A percentile compares a stretch with the other conserved stretches of the same genome.
phyloP scores from a whole-genome alignment of 768 basidiomycete species.

The Trametes coccinea region DNA sequence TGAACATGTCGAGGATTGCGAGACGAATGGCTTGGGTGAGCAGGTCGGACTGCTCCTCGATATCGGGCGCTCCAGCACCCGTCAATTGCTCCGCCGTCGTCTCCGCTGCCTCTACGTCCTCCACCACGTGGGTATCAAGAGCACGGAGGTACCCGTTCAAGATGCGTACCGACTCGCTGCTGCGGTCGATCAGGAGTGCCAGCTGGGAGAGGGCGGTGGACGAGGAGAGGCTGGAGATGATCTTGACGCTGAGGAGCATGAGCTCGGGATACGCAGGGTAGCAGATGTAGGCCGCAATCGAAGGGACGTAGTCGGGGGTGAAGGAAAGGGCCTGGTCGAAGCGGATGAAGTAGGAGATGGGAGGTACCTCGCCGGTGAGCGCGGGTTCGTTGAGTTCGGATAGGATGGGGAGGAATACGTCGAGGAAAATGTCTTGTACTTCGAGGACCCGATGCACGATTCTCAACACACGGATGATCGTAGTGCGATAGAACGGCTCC shows the following conservation, averaged over 20 bases:
- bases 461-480: conserved; percentile 78
- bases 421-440: conserved; percentile 86
- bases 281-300: conserved; percentile 78
- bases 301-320: conserved; percentile 69
- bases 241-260: conserved; percentile 75
- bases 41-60: conserved; percentile 44
- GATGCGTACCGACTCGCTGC: conserved; percentile 83
- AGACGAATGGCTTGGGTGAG: conserved; percentile 71
- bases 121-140: conserved; percentile 59
- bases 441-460: conserved; percentile 82
- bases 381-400: conserved; percentile 60
- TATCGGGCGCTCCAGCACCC: conserved; percentile 71
- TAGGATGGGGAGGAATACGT: conserved; percentile 80
- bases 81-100: conserved; percentile 59
- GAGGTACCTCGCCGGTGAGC: conserved; percentile 54
- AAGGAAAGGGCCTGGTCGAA: conserved; percentile 78
- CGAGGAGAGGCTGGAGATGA: conserved; percentile 64
- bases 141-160: conserved; percentile 73
- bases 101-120: conserved; percentile 63
- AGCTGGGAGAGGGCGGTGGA: conserved; percentile 72
- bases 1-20: conserved; percentile 78
- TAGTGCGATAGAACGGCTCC: conserved; percentile 68
- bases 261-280: conserved; percentile 74
- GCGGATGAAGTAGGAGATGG: conserved; percentile 68
- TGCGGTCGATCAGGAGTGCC: conserved; percentile 76